Base-by-base conservation (phyloP, 1,284 basidiomycete genomes). In the Ceratobasidium sp. region DNA sequence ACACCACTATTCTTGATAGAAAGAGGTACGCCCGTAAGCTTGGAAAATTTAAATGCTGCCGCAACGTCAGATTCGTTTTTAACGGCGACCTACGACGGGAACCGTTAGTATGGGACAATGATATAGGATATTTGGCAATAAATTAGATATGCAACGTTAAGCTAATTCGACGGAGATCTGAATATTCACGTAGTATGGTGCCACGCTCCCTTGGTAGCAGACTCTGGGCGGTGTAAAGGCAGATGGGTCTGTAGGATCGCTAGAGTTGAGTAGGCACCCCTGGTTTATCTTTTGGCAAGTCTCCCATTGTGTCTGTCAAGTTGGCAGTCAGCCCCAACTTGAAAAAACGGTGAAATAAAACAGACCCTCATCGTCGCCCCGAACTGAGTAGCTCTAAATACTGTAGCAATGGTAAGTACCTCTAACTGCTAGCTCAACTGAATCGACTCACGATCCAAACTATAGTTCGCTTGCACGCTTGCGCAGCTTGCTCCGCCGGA, bases 1-100 rank as follows among this genome's bases (percentile, higher is more conserved):
- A 59, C 70, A 18, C 88, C 88, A 14, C 87, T 88, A 80, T 89
- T 89, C 79, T 88, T 88, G 30, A 89, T 83, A 3, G 87, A 86
- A 27, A 89, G 79, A 6, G 86, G 87, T 12, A 88, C 81, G 18
- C 82, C 81, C 0, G 85, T 86, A 41, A 81, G 79, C 78, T 82
- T 84, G 3, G 86, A 83, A 79, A 89, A 89, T 3, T 77, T 80
- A 64, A 87, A 87, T 0, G 87, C 87, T 6, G 85, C 84, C 10
- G 81, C 80, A 1, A 89, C 85, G 78, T 89, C 88, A 33, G 83
- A 73, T 7, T 84, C 78, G 3, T 75, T 78, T 3, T 81, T 81
- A 4, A 88, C 86, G 79, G 88, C 86, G 78, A 89, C 86, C 88
- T 89, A 67, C n/a, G 10, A 41, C 33, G 46, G 46, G 18, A 18